These are phyloP conservation scores for Setaria italica DNA, from an alignment of 202 grass and related monocot species.

Conservation along the genomic window DNA sequence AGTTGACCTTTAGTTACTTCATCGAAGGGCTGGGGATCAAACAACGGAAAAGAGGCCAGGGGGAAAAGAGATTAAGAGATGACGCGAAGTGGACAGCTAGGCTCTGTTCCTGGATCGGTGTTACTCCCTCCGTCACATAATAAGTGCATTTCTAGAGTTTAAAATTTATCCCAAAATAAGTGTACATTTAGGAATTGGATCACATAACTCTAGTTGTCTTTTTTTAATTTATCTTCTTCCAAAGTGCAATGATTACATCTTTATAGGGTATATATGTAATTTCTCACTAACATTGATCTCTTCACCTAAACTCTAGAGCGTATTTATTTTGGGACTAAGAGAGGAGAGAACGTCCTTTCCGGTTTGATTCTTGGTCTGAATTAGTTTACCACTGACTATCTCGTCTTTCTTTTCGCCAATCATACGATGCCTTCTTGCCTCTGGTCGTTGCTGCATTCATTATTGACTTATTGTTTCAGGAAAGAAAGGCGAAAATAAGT, in stretches of 20 bases:
- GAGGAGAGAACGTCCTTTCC: not conserved
- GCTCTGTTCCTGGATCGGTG: not conserved
- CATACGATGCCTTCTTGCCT: not conserved
- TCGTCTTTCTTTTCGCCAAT: not conserved
- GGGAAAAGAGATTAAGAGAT: not conserved
- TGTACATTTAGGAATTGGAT: too few relatives aligned
- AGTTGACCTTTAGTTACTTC: not conserved
- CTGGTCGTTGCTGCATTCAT: not conserved
- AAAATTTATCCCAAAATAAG: too few relatives aligned
- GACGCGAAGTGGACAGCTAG: slow-evolving; percentile 22
- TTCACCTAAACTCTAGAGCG: too few relatives aligned
- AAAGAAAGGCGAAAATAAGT: too few relatives aligned
- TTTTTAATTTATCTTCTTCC: too few relatives aligned
- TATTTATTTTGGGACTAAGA: not conserved
- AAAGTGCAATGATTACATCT: too few relatives aligned
- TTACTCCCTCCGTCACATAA: too few relatives aligned
- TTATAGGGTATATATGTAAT: too few relatives aligned
- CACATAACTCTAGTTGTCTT: too few relatives aligned
- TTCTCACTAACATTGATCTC: too few relatives aligned
- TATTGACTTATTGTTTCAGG: too few relatives aligned
- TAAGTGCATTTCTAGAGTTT: too few relatives aligned
- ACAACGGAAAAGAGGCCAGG: not conserved
- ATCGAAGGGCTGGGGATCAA: not conserved
- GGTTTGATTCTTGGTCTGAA: slow-evolving; percentile 4
- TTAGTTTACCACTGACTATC: not conserved